Conservation (phyloP, 2,329 filamentous ascomycete species). For the Neopestalotiopsis sp. region DNA sequence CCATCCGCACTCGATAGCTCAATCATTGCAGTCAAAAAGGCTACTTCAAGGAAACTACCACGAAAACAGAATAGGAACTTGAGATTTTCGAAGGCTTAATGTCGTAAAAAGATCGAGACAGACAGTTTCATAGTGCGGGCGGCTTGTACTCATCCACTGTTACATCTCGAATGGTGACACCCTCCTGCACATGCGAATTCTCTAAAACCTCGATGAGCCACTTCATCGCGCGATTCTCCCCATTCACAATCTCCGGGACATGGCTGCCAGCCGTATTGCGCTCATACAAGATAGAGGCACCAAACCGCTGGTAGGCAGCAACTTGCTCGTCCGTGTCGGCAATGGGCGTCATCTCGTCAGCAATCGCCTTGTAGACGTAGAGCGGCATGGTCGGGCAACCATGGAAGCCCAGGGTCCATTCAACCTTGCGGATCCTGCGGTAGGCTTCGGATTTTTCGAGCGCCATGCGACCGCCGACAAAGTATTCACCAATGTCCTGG, state of each 20-base stretch:
- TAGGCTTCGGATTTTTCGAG: neutral
- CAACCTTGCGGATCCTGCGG: constrained; percentile 34
- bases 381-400: constrained; percentile 52
- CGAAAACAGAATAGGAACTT: neutral
- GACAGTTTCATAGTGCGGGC: neutral
- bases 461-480: neutral
- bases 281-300: neutral
- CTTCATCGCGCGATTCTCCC: neutral
- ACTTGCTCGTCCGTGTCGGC: constrained; percentile 1
- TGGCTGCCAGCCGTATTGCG: constrained; percentile 9
- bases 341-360: constrained; percentile 3
- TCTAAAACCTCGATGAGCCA: constrained; percentile 9
- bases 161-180: constrained; percentile 4
- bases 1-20: neutral
- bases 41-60: neutral
- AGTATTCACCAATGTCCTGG: constrained; percentile 10
- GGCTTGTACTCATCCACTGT: neutral
- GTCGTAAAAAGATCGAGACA: neutral
- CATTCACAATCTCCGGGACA: constrained; percentile 19
- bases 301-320: neutral
- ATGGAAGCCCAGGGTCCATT: constrained; percentile 37
- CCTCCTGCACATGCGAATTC: neutral
- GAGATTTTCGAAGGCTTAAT: too few species aligned
- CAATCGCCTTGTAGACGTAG: constrained; percentile 55
- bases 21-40: neutral